Evolutionary conservation across 768 basidiomycete genomes (phyloP).

Genomic region (Candolleomyces efflorescens): DNA sequence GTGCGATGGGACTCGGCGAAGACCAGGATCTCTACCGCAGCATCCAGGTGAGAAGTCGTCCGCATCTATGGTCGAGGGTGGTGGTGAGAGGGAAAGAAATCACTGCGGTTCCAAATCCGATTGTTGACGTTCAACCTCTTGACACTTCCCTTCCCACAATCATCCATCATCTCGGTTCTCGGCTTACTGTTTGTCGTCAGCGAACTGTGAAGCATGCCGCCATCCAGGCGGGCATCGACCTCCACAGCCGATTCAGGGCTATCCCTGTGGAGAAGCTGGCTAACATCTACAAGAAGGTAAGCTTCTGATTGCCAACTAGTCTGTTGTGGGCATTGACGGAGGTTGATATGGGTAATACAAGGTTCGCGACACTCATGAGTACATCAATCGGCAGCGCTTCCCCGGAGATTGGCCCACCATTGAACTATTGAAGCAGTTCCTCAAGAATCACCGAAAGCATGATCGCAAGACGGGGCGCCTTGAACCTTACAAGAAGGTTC

Average conservation of each 20-base stretch:
- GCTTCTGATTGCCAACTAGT: no score
- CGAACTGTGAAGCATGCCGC: neutral
- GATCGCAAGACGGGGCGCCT: neutral
- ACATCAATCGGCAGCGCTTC: neutral
- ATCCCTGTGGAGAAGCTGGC: neutral
- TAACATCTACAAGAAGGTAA: neutral
- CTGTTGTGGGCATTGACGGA: no score
- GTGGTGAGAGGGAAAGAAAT: neutral
- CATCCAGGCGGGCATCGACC: neutral
- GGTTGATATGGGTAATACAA: no score
- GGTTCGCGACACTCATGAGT: neutral
- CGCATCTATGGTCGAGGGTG: no score
- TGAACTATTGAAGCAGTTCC: neutral
- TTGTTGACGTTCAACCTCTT: neutral
- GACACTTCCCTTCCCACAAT: neutral
- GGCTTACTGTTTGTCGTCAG: no score
- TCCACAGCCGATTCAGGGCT: neutral
- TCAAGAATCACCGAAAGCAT: neutral
- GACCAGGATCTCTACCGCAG: neutral
- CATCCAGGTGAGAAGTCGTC: neutral
- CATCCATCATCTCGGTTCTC: no score
- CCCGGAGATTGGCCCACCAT: neutral
- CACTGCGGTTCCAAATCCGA: no score
- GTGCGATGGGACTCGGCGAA: neutral
- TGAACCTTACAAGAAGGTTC: neutral